Evolutionary conservation across 1,284 basidiomycete species (phyloP), one percentile per base, ranked within the genome.

Genomic region (Ustilago shanxiensis): DNA sequence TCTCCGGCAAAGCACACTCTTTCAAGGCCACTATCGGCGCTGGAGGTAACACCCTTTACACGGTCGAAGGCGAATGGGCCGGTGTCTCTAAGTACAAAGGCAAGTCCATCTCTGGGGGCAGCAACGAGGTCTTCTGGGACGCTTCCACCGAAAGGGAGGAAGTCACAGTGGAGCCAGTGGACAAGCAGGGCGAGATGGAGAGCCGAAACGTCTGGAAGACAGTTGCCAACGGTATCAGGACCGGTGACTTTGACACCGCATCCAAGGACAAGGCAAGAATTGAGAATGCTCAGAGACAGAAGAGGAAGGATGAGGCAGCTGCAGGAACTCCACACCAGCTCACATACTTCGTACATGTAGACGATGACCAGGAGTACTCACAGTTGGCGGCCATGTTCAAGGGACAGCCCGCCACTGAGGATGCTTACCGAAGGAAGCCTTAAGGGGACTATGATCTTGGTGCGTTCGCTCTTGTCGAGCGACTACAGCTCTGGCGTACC

Each of bases 231-330:
- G 96, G 96, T 24, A 99, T 99, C 76, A 88, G 93, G 59, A 91
- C 91, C 57, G 93, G 93, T 24, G 93, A 98, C 86, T 98, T 95
- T 85, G 96, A 98, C 57, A 87, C 89, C n/a, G 96, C 97, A 3
- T 92, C 92, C 79, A 89, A 87, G 82, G 95, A 95, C 86, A 99
- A 99, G 91, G 90, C 89, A 45, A 90, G 91, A 86, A 95, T 99
- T 71, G 96, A 98, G 93, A 97, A 97, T 80, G 93, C 95, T 53
- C 95, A 98, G 88, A 89, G 96, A 66, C 93, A 95, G 87, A 90
- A 91, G 86, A 89, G 96, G 79, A 92, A 91, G 85, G 93, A 95
- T 79, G 96, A 98, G 87, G 85, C 85, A 11, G 91, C 92, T 1
- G 90, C 89, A 18, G 92, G 91, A 2, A 91, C 89, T 18, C 88